Percentiles rank a stretch among this genome's conserved stretches.
phyloP scores from a whole-genome alignment of 805 yeast genomes.

The Sugiyamaella mastotermitis region DNA sequence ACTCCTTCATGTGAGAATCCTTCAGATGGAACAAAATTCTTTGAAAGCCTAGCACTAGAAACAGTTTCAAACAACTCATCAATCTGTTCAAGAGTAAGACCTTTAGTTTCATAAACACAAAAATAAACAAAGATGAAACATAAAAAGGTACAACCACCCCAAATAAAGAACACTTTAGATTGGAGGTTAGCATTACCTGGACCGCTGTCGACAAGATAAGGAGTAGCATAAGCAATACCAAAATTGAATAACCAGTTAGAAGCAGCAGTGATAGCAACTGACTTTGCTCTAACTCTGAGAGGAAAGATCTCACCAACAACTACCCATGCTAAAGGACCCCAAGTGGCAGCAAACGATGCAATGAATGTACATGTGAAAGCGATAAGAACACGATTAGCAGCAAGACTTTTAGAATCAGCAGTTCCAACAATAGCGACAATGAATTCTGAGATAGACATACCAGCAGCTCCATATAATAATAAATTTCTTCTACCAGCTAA shows the following conservation, averaged over 20 bases:
- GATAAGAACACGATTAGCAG: slow-evolving; percentile 44
- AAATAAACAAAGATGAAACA: no score
- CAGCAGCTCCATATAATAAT: slow-evolving; percentile 58
- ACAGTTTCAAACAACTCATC: no score
- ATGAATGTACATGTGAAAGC: slow-evolving; percentile 47
- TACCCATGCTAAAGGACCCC: slow-evolving; percentile 53
- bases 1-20: no score
- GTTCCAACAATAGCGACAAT: slow-evolving; percentile 54
- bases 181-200: no score
- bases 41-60: no score
- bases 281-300: slow-evolving; percentile 61
- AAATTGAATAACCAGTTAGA: slow-evolving; percentile 67
- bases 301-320: slow-evolving; percentile 60
- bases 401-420: slow-evolving; percentile 35
- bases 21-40: no score
- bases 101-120: no score
- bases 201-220: no score
- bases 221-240: no score
- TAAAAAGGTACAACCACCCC: no score
- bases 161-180: no score
- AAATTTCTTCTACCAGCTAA: slow-evolving; percentile 71
- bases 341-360: slow-evolving; percentile 45
- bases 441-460: slow-evolving; percentile 64
- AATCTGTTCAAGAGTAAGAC: no score
- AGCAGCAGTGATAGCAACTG: slow-evolving; percentile 52